phyloP scores from a whole-genome alignment of 2,329 filamentous ascomycete species.

The Cadophora sp. region DNA sequence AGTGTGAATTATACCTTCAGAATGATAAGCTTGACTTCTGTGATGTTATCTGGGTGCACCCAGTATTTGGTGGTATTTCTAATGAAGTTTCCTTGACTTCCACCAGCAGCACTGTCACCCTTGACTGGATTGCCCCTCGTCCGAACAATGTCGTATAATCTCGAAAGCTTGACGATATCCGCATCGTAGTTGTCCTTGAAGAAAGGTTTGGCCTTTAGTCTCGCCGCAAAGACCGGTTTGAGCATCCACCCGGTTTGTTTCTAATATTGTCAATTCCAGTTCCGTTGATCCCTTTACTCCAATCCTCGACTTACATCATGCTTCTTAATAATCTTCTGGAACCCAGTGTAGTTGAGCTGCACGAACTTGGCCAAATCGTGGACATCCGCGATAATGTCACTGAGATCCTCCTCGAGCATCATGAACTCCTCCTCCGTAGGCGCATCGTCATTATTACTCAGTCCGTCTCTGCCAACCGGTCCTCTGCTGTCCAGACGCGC shows the following conservation, averaged over 20 bases:
- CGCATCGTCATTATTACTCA: slow-evolving; percentile 52
- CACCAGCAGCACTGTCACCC: slow-evolving; percentile 90
- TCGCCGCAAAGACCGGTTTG: slow-evolving; percentile 92
- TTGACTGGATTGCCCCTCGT: slow-evolving; percentile 92
- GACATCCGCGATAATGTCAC: slow-evolving; percentile 97
- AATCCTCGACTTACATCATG: slow-evolving; percentile 75
- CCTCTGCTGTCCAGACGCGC: slow-evolving; percentile 71
- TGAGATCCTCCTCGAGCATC: slow-evolving; percentile 90
- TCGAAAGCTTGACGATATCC: slow-evolving; percentile 92
- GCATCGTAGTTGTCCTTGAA: slow-evolving; percentile 99
- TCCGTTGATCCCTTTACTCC: background rate
- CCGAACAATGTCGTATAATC: slow-evolving; percentile 91
- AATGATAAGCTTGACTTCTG: slow-evolving; percentile 96
- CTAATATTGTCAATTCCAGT: slow-evolving; percentile 50
- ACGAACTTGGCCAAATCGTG: slow-evolving; percentile 98
- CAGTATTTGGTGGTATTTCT: slow-evolving; percentile 99
- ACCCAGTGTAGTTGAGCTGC: slow-evolving; percentile 97
- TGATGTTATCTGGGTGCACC: slow-evolving; percentile 98
- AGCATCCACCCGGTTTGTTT: slow-evolving; percentile 96
- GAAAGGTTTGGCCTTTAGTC: slow-evolving; percentile 95
- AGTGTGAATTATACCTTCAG: slow-evolving; percentile 66
- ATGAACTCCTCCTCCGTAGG: slow-evolving; percentile 93
- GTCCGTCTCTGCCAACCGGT: slow-evolving; percentile 46
- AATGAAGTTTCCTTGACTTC: slow-evolving; percentile 92
- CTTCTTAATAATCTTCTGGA: slow-evolving; percentile 99